Conservation (phyloP, 1,284 basidiomycete species). For the Apiotrichum laibachii region DNA sequence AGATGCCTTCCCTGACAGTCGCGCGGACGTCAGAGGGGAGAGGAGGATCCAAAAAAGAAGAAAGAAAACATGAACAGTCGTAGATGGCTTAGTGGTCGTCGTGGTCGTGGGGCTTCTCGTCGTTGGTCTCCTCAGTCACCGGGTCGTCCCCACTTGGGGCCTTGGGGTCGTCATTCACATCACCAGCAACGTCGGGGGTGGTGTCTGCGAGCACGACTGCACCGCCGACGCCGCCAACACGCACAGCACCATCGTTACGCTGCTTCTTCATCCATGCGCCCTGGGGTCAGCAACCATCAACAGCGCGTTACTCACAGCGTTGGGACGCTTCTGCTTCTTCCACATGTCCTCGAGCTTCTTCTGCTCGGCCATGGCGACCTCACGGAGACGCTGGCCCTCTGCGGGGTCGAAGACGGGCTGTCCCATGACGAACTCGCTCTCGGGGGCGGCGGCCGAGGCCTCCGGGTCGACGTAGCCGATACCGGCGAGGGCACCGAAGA, state of each 20-base stretch:
- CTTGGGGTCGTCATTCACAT: too few species aligned
- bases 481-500: slow-evolving; percentile 49
- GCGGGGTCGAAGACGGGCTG: slow-evolving; percentile 35
- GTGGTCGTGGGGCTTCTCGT: neutral
- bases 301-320: slow-evolving; percentile 39
- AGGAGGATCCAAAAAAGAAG: neutral
- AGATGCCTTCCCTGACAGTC: too few species aligned
- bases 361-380: slow-evolving; percentile 37
- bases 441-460: neutral
- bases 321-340: slow-evolving; percentile 46
- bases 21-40: neutral
- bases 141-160: neutral
- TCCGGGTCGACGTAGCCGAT: slow-evolving; percentile 46
- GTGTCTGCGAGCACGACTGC: too few species aligned
- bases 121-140: neutral
- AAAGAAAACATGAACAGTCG: neutral
- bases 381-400: slow-evolving; percentile 21
- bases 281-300: slow-evolving; percentile 18
- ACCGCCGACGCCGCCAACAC: neutral
- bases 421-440: slow-evolving; percentile 32
- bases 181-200: too few species aligned
- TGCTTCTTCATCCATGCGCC: slow-evolving; percentile 47
- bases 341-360: slow-evolving; percentile 42
- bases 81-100: neutral
- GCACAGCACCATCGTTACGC: slow-evolving; percentile 39